Evolutionary conservation across 1,284 basidiomycete species (phyloP), one percentile per base, ranked within the genome.

Genomic region (Xerocomus amazonicus): DNA sequence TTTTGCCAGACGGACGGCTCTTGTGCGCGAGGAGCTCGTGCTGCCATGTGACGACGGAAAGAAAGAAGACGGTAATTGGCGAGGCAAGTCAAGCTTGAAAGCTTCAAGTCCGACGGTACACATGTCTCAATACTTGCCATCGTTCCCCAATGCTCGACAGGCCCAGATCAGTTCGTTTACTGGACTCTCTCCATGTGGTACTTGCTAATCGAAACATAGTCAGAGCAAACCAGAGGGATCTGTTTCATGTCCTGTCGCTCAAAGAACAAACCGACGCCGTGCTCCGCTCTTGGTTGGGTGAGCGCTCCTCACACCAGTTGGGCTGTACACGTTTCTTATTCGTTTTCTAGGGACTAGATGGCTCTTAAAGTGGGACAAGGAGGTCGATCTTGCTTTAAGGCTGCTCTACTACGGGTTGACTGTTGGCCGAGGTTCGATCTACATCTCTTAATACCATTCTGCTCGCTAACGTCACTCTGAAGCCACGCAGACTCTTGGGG

Each of bases 401-500:
- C 67, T 89, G 9, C 63, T 83, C 6, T 94, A 95, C 66, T 86
- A 86, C 59, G 80, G 83, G 3, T 69, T 92, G 51, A 91, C 90
- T 0, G 81, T 84, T 50, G 89, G 89, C 34, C 75, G 83, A 69
- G 86, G 89, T 89, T 59, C 53, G 73, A 57, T 17, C 31, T 39
- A 38, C 8, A 16, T 38, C 39, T 39, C 32, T 39, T 23, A 6
- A 33, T 47, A 5, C 33, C 48, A 49, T 44, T 42, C 13, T n/a
- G n/a, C 45, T 43, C 14, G 38, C 49, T 56, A 52, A 51, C 39
- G 38, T 16, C 23, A 13, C 33, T 29, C 17, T 39, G 29, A 59
- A 87, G 92, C 85, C 3, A 78, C 75, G 3, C 91, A 92, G 67
- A 92, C 90, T 3, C 74, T 95, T 0, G 92, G 92, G 13, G 92